phyloP scores from a whole-genome alignment of 495 filamentous ascomycete genomes.

The Endocarpon pusillum region DNA sequence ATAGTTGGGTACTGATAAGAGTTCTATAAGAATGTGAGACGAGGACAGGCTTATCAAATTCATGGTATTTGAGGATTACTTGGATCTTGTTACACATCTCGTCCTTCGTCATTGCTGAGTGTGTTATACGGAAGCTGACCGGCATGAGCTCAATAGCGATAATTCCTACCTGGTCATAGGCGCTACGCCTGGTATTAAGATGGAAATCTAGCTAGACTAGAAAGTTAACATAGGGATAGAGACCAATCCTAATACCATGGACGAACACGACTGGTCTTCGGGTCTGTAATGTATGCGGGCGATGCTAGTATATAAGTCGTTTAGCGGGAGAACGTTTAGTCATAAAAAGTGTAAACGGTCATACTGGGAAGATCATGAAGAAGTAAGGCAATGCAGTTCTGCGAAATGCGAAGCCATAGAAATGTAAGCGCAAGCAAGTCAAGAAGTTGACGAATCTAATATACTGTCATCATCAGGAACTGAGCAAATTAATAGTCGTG shows the following conservation, averaged over 20 bases:
- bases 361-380: slow-evolving; percentile 34
- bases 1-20: slow-evolving; percentile 41
- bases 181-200: no score
- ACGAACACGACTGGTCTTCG: slow-evolving; percentile 44
- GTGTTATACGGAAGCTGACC: slow-evolving; percentile 36
- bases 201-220: slow-evolving; percentile 21
- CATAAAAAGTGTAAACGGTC: slow-evolving; percentile 28
- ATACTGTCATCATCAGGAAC: no score
- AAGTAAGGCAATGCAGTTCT: slow-evolving; percentile 14
- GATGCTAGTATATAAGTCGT: slow-evolving; percentile 44
- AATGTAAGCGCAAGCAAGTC: slow-evolving; percentile 25
- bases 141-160: slow-evolving; percentile 49
- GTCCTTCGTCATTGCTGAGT: no score
- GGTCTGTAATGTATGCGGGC: slow-evolving; percentile 37
- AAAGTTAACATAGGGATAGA: slow-evolving; percentile 43
- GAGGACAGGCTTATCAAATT: slow-evolving; percentile 39
- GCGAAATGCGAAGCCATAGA: slow-evolving; percentile 23
- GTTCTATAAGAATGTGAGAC: slow-evolving; percentile 46
- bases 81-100: no score
- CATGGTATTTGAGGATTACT: no score
- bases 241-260: slow-evolving; percentile 54
- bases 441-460: no score
- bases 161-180: slow-evolving; percentile 44
- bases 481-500: slow-evolving; percentile 25
- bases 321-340: slow-evolving; percentile 26